phyloP scores from a whole-genome alignment of 441 rosid species.

The Bocquillonia castaneifolia region DNA sequence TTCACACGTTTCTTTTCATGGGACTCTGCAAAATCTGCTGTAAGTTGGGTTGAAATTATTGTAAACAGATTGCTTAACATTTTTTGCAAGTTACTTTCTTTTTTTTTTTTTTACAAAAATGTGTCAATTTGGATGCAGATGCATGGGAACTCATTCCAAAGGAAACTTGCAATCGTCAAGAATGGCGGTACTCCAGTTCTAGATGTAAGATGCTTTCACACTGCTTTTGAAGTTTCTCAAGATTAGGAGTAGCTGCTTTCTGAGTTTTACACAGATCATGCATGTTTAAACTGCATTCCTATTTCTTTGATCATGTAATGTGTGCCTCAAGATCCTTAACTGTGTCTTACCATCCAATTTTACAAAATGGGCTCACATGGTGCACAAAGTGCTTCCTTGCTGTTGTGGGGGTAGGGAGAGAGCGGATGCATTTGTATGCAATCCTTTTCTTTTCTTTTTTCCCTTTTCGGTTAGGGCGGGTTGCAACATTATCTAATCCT shows the following conservation, averaged over 20 bases:
- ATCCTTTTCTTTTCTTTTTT: too few species aligned
- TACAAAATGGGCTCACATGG: too few species aligned
- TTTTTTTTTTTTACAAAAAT: too few species aligned
- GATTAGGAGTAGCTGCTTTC: neutral
- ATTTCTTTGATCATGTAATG: neutral
- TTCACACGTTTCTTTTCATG: slow-evolving; percentile 90
- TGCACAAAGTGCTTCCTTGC: too few species aligned
- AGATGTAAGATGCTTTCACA: slow-evolving; percentile 48
- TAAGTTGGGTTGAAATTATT: slow-evolving; percentile 18
- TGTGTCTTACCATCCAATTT: too few species aligned
- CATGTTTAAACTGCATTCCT: neutral
- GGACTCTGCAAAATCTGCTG: slow-evolving; percentile 72
- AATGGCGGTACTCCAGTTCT: slow-evolving; percentile 60
- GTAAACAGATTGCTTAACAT: neutral
- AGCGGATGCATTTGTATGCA: too few species aligned
- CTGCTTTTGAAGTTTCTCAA: slow-evolving; percentile 9
- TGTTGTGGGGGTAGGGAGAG: too few species aligned
- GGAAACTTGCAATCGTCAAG: slow-evolving; percentile 73
- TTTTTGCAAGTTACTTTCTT: slow-evolving; percentile 17
- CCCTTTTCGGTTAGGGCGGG: too few species aligned
- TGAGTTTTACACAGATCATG: slow-evolving; percentile 4
- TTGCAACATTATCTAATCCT: too few species aligned
- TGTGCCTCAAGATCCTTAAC: too few species aligned
- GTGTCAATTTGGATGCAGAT: slow-evolving; percentile 57
- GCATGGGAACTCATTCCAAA: slow-evolving; percentile 92